Evolutionary conservation across 1,284 basidiomycete genomes (phyloP), one percentile per base, ranked within the genome.

Genomic region (Sporisorium exsertum): DNA sequence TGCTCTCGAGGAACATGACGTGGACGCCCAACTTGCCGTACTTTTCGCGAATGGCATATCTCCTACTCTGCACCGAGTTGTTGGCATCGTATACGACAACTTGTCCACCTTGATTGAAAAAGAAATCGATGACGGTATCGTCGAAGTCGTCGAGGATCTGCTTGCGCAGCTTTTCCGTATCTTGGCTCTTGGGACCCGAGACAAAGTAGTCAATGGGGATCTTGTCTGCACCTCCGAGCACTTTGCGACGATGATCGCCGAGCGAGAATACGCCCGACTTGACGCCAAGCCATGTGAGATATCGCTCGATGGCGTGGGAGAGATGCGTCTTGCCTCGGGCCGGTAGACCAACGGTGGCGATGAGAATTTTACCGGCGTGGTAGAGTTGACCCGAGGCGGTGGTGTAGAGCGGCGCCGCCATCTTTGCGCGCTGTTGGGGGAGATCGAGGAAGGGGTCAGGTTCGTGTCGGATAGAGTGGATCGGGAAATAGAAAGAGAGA

Each of bases 51-150:
- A 97, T 87, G 18, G 87, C 88, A 72, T 91, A 90, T 56, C 97
- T 88, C 40, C 89, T 89, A 47, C 88, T 89, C 51, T 89, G 88
- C 12, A 91, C 91, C 1, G 94, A 94, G 82, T 99, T 98, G 76
- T 99, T 99, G n/a, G 97, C 97, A 85, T 99, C 97, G 87, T 98
- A 99, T 70, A 99, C 95, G 35, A 96, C 94, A 18, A 99, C 95
- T 86, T 99, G 96, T 0, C 95, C 95, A 4, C 88, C 87, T n/a
- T 73, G 61, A 1, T 88, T 88, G 73, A 91, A 89, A 87, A 97
- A 99, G 86, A 93, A 97, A 69, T 94, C 91, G 89, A 91, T 92
- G 49, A 99, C 94, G 58, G 91, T 88, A 82, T 92, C 89, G 86
- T 98, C 94, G 77, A 97, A 93, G 18, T 92, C 93, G 2, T 89